A percentile compares a stretch with the other conserved stretches of the same genome.
phyloP scores from a whole-genome alignment of 164 flowering plant species.

The Nymphaea colorata region DNA sequence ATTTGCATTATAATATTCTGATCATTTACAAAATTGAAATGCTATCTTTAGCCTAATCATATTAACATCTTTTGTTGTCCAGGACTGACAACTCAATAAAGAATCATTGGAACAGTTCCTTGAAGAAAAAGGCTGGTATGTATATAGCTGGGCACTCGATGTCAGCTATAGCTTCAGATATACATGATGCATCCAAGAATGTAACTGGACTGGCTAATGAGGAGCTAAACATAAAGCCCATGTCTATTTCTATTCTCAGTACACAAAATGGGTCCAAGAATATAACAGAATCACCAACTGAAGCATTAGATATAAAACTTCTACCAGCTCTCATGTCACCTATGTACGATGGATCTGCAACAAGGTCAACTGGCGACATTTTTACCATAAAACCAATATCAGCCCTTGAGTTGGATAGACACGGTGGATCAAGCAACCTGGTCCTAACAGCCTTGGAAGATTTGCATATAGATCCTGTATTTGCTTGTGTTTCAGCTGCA shows the following conservation, averaged over 20 bases:
- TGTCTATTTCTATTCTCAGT: constrained; percentile 35
- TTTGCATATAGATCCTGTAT: neutral
- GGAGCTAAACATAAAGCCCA: constrained; percentile 65
- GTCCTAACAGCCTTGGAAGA: neutral
- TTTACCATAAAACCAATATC: neutral
- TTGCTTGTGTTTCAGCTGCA: neutral
- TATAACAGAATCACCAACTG: constrained; percentile 4
- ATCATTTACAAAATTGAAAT: too few relatives aligned
- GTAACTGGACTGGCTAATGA: constrained; percentile 52
- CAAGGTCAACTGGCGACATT: neutral
- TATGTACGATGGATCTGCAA: neutral
- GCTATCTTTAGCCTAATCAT: too few relatives aligned
- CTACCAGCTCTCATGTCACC: neutral
- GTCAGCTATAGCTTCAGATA: neutral
- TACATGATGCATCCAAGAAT: neutral
- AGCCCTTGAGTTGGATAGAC: neutral
- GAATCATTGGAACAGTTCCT: constrained; percentile 56
- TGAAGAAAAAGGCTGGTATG: constrained; percentile 27
- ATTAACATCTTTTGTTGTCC: constrained; percentile 1
- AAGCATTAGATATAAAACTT: neutral
- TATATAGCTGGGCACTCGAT: constrained; percentile 1
- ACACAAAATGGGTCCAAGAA: constrained; percentile 29
- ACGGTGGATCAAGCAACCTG: neutral
- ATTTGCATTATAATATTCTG: too few relatives aligned
- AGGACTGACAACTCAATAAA: constrained; percentile 56